Conservation (phyloP, 768 basidiomycete species). For the Chalciporus chontae region DNA sequence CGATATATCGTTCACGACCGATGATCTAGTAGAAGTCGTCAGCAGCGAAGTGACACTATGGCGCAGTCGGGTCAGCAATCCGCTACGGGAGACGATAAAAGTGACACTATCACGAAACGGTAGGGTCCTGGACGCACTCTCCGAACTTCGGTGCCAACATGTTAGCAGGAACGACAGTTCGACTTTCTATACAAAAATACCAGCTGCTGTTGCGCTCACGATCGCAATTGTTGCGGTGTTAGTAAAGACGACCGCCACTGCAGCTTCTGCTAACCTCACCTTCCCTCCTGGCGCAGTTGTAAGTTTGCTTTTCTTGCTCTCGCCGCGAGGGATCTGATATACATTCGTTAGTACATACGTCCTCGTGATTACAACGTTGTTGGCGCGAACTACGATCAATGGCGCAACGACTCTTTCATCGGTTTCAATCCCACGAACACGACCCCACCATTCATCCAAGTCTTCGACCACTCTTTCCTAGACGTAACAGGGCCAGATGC, state of each 20-base stretch:
- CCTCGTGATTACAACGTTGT: constrained; percentile 52
- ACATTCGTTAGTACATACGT: constrained; percentile 41
- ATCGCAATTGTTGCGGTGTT: constrained; percentile 2
- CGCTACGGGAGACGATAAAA: not conserved
- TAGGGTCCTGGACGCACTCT: not conserved
- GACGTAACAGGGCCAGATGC: constrained; percentile 55
- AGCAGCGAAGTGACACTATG: no score
- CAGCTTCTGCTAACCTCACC: not conserved
- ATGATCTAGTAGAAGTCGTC: no score
- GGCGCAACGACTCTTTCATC: constrained; percentile 36
- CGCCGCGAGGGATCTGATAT: not conserved
- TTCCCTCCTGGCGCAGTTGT: constrained; percentile 25
- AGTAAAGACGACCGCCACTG: not conserved
- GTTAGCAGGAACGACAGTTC: not conserved
- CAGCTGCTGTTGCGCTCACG: constrained; percentile 3
- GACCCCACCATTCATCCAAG: constrained; percentile 56
- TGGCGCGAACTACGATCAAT: constrained; percentile 40
- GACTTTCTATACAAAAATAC: not conserved
- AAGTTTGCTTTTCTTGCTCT: not conserved
- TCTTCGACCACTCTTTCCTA: constrained; percentile 53
- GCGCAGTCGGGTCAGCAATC: no score
- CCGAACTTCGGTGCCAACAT: no score
- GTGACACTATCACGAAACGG: not conserved
- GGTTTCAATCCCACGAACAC: constrained; percentile 65
- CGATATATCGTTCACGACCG: no score